Percentiles rank a stretch among this genome's conserved stretches.
phyloP scores from a whole-genome alignment of 2,329 filamentous ascomycete genomes.

The Talaromyces verruculosus region DNA sequence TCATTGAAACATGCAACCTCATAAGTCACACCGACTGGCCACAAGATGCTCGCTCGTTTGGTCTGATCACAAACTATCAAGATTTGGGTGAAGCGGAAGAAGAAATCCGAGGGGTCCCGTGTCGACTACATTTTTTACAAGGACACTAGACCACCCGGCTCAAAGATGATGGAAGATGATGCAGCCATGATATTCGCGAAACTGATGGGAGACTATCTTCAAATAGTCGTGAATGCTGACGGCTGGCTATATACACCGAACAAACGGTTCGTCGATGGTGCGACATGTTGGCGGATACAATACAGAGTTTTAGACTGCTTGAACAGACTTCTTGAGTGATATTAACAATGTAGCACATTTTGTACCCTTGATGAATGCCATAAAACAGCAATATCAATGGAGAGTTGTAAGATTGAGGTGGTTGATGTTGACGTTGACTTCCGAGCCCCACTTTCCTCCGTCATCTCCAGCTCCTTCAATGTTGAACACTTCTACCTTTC shows the following conservation, averaged over 20 bases:
- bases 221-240: neutral
- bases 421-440: neutral
- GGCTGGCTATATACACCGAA: neutral
- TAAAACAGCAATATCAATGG: neutral
- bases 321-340: neutral
- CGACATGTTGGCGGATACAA: neutral
- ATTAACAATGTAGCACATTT: neutral
- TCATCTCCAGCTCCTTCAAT: neutral
- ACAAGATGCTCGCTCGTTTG: neutral
- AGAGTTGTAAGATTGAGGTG: neutral
- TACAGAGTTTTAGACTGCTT: neutral
- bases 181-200: neutral
- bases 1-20: too few species aligned
- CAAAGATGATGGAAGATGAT: neutral
- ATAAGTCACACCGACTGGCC: neutral
- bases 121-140: neutral
- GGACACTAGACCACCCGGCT: neutral
- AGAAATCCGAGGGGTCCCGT: neutral
- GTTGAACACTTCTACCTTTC: neutral
- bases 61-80: neutral
- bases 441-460: conserved; percentile 14
- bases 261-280: neutral
- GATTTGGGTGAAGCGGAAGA: neutral
- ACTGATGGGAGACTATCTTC: neutral
- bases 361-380: neutral